phyloP scores from a whole-genome alignment of 2,329 filamentous ascomycete genomes.

The Pezicula neosporulosa region DNA sequence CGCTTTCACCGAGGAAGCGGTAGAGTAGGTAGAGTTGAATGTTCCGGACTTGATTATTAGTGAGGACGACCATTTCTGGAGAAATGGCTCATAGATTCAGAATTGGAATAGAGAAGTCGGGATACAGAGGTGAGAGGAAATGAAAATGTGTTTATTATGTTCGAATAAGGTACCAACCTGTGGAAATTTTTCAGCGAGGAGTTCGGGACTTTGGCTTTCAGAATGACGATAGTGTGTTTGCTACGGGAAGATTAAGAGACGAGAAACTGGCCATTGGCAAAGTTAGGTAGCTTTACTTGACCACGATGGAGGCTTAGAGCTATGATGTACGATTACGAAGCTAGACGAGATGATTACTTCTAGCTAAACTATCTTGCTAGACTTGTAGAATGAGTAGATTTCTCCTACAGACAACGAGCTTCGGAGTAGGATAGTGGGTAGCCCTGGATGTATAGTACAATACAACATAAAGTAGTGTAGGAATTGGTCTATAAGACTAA shows the following conservation, averaged over 20 bases:
- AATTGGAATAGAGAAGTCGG: background rate
- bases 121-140: background rate
- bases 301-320: background rate
- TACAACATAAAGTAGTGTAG: background rate
- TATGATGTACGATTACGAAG: background rate
- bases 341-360: background rate
- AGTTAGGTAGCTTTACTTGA: background rate
- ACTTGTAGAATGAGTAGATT: too few relatives aligned
- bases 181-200: too few relatives aligned
- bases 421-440: background rate
- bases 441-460: background rate
- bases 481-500: too few relatives aligned
- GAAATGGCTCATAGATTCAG: background rate
- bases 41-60: conserved; percentile 38
- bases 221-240: too few relatives aligned
- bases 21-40: conserved; percentile 44
- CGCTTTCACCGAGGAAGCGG: conserved; percentile 53
- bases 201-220: too few relatives aligned
- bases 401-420: too few relatives aligned
- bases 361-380: background rate
- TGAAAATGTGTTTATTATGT: too few relatives aligned
- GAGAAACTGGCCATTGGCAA: too few relatives aligned
- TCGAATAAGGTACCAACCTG: too few relatives aligned
- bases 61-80: background rate
- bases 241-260: too few relatives aligned